Evolutionary conservation across 148 eudicot genomes (phyloP), one percentile per base, ranked within the genome.

Genomic region (Chenopodium formosanum): DNA sequence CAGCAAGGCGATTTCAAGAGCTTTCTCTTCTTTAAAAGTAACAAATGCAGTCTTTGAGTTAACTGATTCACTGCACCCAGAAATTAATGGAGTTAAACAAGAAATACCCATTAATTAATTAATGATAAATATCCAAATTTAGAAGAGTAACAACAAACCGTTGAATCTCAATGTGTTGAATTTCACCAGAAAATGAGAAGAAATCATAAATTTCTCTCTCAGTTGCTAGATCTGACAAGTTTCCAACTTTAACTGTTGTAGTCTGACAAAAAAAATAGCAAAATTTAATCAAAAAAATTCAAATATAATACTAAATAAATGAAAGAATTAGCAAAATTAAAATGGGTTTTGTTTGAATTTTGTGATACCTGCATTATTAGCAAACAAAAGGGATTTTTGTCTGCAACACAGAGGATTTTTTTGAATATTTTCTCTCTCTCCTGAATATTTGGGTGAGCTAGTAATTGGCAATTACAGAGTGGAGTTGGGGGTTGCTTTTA

Each of bases 101-200:
- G 8, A 53, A 34, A 13, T 20, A 75, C 58, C 75, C 81, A 70
- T n/a, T 17, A 56, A 74, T 73, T 31, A 82, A 78, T 48, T 44
- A 82, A 78, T 40, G 5, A 40, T 40, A 40, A 40, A 4, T 34
- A 76, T 70, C 73, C n/a, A 29, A 53, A 50, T 34, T 22, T 66
- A 48, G 27, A 73, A 62, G 23, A 46, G 0, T 1, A 77, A 81
- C 10, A 80, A 60, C 92, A 60, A 73, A 94, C 97, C 87, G 74
- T 77, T 78, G 81, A 89, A 95, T 95, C 91, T 92, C 87, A 88
- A 93, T 83, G 81, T 86, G 86, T 2, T 90, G 87, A 65, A 95
- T 94, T n/a, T 92, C 97, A 52, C 99, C 99, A 71, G 97, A 90
- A 81, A 93, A 93, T 0, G 99, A 95, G 89, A 95, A 95, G 77